These are phyloP conservation scores for Dendrothele bispora DNA, from an alignment of 768 basidiomycete species.

Conservation along the genomic window DNA sequence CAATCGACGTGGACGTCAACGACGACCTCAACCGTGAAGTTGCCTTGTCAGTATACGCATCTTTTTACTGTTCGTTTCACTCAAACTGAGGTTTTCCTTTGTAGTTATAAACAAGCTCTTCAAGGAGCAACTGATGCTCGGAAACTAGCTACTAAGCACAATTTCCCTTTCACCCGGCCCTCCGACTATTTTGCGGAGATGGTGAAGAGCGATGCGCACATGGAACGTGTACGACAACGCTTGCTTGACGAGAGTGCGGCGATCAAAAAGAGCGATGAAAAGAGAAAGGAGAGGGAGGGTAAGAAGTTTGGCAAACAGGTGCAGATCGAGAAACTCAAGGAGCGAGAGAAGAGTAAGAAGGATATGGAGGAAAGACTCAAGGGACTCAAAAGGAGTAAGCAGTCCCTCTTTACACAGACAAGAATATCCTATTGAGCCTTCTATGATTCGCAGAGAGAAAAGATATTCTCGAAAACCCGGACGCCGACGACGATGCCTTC, in stretches of 20 bases:
- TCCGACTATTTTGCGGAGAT: constrained; percentile 97
- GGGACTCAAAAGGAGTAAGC: constrained; percentile 85
- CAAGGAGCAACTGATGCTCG: constrained; percentile 78
- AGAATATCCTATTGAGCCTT: neutral
- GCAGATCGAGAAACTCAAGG: constrained; percentile 90
- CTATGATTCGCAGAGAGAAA: constrained; percentile 64
- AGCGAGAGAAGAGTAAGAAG: constrained; percentile 87
- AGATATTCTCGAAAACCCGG: constrained; percentile 70
- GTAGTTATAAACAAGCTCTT: constrained; percentile 94
- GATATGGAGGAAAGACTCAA: constrained; percentile 87
- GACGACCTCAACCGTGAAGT: constrained; percentile 95
- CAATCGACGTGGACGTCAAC: constrained; percentile 73
- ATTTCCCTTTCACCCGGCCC: constrained; percentile 87
- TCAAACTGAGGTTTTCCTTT: constrained; percentile 5
- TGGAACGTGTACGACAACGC: constrained; percentile 93
- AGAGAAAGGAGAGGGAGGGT: constrained; percentile 86
- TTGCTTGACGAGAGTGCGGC: constrained; percentile 84
- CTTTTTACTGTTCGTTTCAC: neutral
- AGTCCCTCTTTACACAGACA: neutral
- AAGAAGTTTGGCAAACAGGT: constrained; percentile 99
- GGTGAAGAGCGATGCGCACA: constrained; percentile 96
- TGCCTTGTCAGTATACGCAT: constrained; percentile 71
- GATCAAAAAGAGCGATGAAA: constrained; percentile 91
- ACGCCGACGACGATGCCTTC: constrained; percentile 68
- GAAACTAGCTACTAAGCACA: constrained; percentile 72